These are phyloP conservation scores for Balamuthia mandrillaris DNA, from an alignment of 208 protist genomes.

Conservation along the genomic window DNA sequence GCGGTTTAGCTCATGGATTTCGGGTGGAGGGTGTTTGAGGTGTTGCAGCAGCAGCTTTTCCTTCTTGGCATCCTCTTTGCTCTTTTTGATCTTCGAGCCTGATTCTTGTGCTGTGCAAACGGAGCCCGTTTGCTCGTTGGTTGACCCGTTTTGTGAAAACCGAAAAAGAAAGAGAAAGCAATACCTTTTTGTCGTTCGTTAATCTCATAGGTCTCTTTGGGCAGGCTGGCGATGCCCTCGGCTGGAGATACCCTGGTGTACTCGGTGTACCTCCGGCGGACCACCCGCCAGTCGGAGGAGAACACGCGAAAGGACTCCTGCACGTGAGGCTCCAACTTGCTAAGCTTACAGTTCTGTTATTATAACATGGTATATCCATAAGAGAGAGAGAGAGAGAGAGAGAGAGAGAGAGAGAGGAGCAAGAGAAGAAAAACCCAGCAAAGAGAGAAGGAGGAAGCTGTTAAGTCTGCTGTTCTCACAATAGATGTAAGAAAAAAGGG, in stretches of 20 bases:
- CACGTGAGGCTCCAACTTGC: slow-evolving; percentile 8
- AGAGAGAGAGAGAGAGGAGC: neutral
- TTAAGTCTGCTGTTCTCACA: neutral
- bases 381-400: no score
- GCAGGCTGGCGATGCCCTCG: neutral
- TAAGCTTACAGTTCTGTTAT: neutral
- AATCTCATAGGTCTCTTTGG: neutral
- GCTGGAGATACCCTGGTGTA: neutral
- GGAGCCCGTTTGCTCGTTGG: neutral
- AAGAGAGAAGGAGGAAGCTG: neutral
- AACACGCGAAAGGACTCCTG: neutral
- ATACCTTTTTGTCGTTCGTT: no score
- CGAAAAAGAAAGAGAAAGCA: no score
- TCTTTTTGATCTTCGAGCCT: no score
- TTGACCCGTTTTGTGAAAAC: no score
- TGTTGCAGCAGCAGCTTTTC: neutral
- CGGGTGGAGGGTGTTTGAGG: neutral
- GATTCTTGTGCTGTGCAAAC: neutral
- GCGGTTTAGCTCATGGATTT: neutral
- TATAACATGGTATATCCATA: neutral
- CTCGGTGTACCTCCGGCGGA: neutral
- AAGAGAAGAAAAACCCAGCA: no score
- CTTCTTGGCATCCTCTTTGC: no score
- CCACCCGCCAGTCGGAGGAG: neutral
- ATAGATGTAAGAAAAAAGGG: neutral